Conservation (phyloP, 2,329 filamentous ascomycete species). For the Scopulariopsis brevicaulis region DNA sequence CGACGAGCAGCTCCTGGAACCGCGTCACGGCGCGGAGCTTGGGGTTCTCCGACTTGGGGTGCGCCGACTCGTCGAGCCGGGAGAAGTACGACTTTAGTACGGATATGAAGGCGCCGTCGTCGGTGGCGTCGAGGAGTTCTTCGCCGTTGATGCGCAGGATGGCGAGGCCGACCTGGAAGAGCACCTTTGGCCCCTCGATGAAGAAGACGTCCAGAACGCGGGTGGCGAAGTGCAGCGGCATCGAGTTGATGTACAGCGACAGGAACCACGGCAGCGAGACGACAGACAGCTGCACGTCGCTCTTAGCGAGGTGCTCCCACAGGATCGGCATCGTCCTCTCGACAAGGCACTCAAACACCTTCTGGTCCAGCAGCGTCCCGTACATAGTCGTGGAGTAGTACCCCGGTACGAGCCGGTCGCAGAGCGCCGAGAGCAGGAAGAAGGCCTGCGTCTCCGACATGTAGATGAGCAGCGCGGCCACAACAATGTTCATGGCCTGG, state of each 20-base stretch:
- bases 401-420: slow-evolving; percentile 83
- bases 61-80: slow-evolving; percentile 85
- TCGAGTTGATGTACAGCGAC: slow-evolving; percentile 97
- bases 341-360: slow-evolving; percentile 95
- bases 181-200: slow-evolving; percentile 89
- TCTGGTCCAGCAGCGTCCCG: slow-evolving; percentile 89
- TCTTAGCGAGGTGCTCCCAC: slow-evolving; percentile 96
- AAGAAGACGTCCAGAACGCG: slow-evolving; percentile 96
- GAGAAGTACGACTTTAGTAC: slow-evolving; percentile 93
- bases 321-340: slow-evolving; percentile 98
- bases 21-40: slow-evolving; percentile 89
- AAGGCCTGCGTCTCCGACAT: slow-evolving; percentile 96
- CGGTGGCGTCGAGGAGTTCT: slow-evolving; percentile 81
- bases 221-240: slow-evolving; percentile 96
- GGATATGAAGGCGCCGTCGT: slow-evolving; percentile 94
- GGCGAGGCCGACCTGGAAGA: slow-evolving; percentile 95
- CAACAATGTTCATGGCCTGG: slow-evolving; percentile 99
- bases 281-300: slow-evolving; percentile 92
- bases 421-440: slow-evolving; percentile 82
- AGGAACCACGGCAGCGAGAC: slow-evolving; percentile 97
- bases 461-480: slow-evolving; percentile 95
- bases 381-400: slow-evolving; percentile 99
- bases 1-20: slow-evolving; percentile 98
- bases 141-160: slow-evolving; percentile 96
- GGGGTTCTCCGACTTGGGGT: slow-evolving; percentile 89